Conservation (phyloP, 148 eudicot species). For the Beta vulgaris region DNA sequence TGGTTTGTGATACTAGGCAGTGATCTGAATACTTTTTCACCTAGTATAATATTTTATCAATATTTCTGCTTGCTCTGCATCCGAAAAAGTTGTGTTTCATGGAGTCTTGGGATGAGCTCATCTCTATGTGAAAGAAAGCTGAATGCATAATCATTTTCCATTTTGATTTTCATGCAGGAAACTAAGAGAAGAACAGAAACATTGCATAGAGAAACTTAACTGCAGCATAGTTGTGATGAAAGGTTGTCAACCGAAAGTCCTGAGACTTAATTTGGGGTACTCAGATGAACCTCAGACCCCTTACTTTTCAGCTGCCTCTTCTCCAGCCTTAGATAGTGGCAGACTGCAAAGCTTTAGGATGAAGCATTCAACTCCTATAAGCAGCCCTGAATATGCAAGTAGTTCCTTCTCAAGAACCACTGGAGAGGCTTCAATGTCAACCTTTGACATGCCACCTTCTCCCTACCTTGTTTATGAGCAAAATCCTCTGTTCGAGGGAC, state of each 20-base stretch:
- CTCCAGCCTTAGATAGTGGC: slow-evolving; percentile 51
- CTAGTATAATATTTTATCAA: too few species aligned
- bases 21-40: neutral
- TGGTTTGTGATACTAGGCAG: neutral
- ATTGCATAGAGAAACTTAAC: slow-evolving; percentile 71
- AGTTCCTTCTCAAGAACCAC: slow-evolving; percentile 61
- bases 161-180: slow-evolving; percentile 43
- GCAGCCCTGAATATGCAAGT: slow-evolving; percentile 76
- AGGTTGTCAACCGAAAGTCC: slow-evolving; percentile 72
- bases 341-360: slow-evolving; percentile 42
- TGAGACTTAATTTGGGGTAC: slow-evolving; percentile 62
- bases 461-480: slow-evolving; percentile 61
- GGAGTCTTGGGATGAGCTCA: neutral
- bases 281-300: slow-evolving; percentile 68
- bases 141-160: neutral
- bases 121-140: neutral
- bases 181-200: slow-evolving; percentile 72
- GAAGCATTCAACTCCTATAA: slow-evolving; percentile 76
- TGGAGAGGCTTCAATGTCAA: slow-evolving; percentile 42
- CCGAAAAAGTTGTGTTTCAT: neutral
- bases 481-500: slow-evolving; percentile 78
- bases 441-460: slow-evolving; percentile 47
- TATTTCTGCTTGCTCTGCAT: too few species aligned
- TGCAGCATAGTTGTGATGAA: slow-evolving; percentile 88
- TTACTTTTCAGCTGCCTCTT: slow-evolving; percentile 74